Percentiles rank a stretch among this genome's conserved stretches.
phyloP scores from a whole-genome alignment of 1,284 basidiomycete species.

The Golubevia sp. region DNA sequence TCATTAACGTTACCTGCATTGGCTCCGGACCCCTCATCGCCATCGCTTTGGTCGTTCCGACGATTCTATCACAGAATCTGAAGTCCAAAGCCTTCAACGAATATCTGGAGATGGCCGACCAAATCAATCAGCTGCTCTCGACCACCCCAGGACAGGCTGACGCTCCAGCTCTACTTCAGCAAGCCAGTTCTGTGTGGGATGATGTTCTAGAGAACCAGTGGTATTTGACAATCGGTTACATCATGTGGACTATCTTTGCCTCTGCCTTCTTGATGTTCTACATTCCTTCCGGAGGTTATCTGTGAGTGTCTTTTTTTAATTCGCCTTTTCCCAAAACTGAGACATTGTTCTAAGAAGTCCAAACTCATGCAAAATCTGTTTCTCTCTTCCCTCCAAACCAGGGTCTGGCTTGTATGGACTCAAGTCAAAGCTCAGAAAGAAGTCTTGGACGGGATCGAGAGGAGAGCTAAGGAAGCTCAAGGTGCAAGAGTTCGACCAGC shows the following conservation, averaged over 20 bases:
- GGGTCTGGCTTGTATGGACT: too few relatives aligned
- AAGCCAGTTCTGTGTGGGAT: conserved; percentile 21
- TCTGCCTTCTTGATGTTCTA: conserved; percentile 34
- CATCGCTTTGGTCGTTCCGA: conserved; percentile 18
- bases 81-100: conserved; percentile 9
- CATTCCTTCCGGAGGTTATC: conserved; percentile 37
- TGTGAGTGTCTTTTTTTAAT: conserved; percentile 7
- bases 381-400: too few relatives aligned
- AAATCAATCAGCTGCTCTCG: conserved; percentile 5
- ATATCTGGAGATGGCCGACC: conserved; percentile 5
- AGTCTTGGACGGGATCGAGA: too few relatives aligned
- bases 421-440: too few relatives aligned
- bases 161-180: conserved; percentile 5
- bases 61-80: conserved; percentile 13
- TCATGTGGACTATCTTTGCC: conserved; percentile 38
- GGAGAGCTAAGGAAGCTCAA: too few relatives aligned
- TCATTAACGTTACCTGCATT: conserved; percentile 35
- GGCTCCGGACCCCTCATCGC: conserved; percentile 30
- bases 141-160: not conserved
- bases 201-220: conserved; percentile 17
- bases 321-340: too few relatives aligned
- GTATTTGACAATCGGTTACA: conserved; percentile 25
- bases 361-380: too few relatives aligned
- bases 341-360: too few relatives aligned
- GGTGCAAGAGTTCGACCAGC: too few relatives aligned